phyloP scores from a whole-genome alignment of 768 basidiomycete species.

The Phylloporus rhodoxanthus region DNA sequence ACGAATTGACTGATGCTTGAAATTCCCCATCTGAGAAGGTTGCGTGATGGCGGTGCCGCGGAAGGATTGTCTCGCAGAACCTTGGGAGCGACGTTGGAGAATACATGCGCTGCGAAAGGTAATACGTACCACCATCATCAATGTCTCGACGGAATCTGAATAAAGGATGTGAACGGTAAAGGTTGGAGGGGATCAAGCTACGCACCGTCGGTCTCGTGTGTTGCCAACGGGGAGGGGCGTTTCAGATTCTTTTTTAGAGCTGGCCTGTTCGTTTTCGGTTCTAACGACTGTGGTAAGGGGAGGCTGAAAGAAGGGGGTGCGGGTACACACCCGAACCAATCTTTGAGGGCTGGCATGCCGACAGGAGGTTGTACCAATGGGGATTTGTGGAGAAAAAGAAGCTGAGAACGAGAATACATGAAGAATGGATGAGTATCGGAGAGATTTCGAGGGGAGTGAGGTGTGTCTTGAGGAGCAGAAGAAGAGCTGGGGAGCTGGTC shows the following conservation, averaged over 20 bases:
- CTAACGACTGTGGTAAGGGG: slow-evolving; percentile 30
- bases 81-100: slow-evolving; percentile 32
- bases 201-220: slow-evolving; percentile 65
- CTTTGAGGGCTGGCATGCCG: slow-evolving; percentile 76
- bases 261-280: slow-evolving; percentile 40
- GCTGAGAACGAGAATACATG: slow-evolving; percentile 64
- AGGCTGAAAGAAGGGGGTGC: slow-evolving; percentile 2
- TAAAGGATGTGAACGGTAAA: slow-evolving; percentile 7
- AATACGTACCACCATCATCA: slow-evolving; percentile 61
- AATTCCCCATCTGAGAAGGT: slow-evolving; percentile 90
- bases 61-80: slow-evolving; percentile 59
- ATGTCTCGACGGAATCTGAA: slow-evolving; percentile 67
- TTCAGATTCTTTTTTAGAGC: slow-evolving; percentile 61
- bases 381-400: slow-evolving; percentile 67
- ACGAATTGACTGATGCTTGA: slow-evolving; percentile 81
- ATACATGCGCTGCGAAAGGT: slow-evolving; percentile 1
- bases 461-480: slow-evolving; percentile 7
- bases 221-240: slow-evolving; percentile 42
- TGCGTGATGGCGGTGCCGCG: slow-evolving; percentile 60
- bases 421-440: slow-evolving; percentile 40
- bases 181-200: background rate
- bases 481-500: slow-evolving; percentile 20
- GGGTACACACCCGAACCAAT: slow-evolving; percentile 78
- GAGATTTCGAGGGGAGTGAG: slow-evolving; percentile 15
- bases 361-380: slow-evolving; percentile 64